Evolutionary conservation across 148 eudicot species (phyloP), one percentile per base, ranked within the genome.

Genomic region (Vaccinium vitisidaea): DNA sequence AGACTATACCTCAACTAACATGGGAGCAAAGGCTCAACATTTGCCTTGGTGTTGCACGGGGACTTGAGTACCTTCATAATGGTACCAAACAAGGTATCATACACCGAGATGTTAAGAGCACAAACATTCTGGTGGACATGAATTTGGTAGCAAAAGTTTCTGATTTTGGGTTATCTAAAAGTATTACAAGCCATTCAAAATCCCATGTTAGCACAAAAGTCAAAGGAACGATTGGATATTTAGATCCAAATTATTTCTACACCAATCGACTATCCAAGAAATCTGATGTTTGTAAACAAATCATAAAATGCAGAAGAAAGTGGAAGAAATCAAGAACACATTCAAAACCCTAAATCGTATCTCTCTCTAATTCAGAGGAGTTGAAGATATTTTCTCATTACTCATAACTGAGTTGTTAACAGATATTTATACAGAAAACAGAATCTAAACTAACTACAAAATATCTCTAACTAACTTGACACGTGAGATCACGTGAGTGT

Each of bases 71-170:
- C 10, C 79, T 76, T 46, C 79, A 76, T 21, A 76, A 18, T 21
- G 32, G 18, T 76, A 43, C 52, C 5, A 6, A 48, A 48, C 16
- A 9, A 1, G 52, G 52, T 7, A 43, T 76, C 54, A 48, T 48
- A 10, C 79, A 76, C 25, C 79, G 32, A 36, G 77, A 74, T 36
- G 50, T 39, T 8, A 74, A 74, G 50, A 74, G 48, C 49, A 30
- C 77, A 36, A 74, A 74, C 49, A 74, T 74, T 74, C 15, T 30
- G 49, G 13, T 74, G 49, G 77, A 74, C 9, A 5, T 39, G 43
- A 75, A 83, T 61, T 88, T 78, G 80, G 81, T 46, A 1, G 87
- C 87, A 19, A 87, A 84, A 61, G 63, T 58, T 58, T 58, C 65
- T 58, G 65, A 58, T 58, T 58, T 58, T 0, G 65, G 65, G 1